These are phyloP conservation scores for Medicago lupulina DNA, from an alignment of 306 rosid species.

Conservation along the genomic window DNA sequence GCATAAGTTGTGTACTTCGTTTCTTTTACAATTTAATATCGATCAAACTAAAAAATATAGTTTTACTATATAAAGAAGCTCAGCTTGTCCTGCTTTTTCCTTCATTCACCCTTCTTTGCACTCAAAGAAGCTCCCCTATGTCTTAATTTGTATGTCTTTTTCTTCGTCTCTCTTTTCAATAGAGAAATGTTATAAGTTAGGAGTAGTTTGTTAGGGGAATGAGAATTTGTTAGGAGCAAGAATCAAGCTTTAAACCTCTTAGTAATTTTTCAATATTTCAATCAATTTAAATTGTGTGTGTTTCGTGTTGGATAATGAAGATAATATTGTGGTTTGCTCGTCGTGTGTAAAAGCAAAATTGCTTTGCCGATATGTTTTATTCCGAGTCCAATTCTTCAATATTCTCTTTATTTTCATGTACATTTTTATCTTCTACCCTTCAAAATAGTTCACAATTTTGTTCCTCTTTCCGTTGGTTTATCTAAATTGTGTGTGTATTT, in stretches of 20 bases:
- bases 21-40: not conserved
- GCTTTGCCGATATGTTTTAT: conserved; percentile 39
- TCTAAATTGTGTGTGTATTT: not conserved
- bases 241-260: not conserved
- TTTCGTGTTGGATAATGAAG: conserved; percentile 41
- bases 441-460: no score
- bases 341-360: conserved; percentile 41
- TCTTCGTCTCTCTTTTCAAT: not conserved
- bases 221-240: not conserved
- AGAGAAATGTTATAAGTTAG: not conserved
- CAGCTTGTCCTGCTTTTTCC: conserved; percentile 15
- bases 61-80: conserved; percentile 37
- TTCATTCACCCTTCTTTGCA: not conserved
- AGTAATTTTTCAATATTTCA: not conserved
- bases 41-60: not conserved
- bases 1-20: not conserved
- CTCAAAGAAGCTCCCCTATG: not conserved
- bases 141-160: not conserved
- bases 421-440: no score
- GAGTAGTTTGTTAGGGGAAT: not conserved
- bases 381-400: conserved; percentile 27
- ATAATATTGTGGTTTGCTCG: conserved; percentile 42
- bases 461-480: not conserved
- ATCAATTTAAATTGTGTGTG: not conserved
- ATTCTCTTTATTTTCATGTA: not conserved